phyloP scores from a whole-genome alignment of 805 yeast genomes.

The Metschnikowia reukaufii region DNA sequence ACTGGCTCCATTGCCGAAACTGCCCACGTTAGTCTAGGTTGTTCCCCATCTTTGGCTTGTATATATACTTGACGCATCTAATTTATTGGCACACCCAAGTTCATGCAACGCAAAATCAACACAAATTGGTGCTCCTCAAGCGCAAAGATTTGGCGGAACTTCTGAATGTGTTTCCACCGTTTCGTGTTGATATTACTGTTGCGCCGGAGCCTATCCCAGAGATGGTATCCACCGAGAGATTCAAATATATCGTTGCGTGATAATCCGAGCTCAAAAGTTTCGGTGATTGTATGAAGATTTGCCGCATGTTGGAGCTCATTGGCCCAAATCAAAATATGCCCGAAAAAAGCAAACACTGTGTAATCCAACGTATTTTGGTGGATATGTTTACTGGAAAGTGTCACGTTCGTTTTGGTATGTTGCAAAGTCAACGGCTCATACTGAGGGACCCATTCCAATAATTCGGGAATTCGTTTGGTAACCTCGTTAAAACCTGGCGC shows the following conservation, averaged over 20 bases:
- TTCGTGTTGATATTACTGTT: conserved; percentile 36
- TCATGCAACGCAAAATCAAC: conserved; percentile 36
- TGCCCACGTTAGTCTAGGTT: too few species aligned
- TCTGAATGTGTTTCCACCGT: conserved; percentile 43
- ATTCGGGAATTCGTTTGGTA: conserved; percentile 24
- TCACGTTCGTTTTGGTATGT: conserved; percentile 33
- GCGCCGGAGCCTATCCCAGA: conserved; percentile 40
- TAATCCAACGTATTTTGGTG: conserved; percentile 41
- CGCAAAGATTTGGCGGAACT: conserved; percentile 36
- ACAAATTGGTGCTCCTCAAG: conserved; percentile 42
- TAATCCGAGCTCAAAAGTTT: conserved; percentile 23
- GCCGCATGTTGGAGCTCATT: conserved; percentile 24
- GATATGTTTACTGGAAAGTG: conserved; percentile 33
- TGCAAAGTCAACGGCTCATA: conserved; percentile 33
- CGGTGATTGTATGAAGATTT: conserved; percentile 12
- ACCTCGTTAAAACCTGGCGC: conserved; percentile 35
- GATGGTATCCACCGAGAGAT: conserved; percentile 39
- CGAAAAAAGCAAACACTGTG: conserved; percentile 37
- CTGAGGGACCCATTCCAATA: conserved; percentile 29
- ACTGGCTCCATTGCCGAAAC: not conserved
- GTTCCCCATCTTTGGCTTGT: not conserved
- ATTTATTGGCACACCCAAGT: conserved; percentile 18
- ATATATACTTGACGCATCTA: not conserved
- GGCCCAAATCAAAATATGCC: conserved; percentile 41
- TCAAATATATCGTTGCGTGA: conserved; percentile 19